Conservation (phyloP, 495 filamentous ascomycete species). For the Aspergillus egyptiacus region DNA sequence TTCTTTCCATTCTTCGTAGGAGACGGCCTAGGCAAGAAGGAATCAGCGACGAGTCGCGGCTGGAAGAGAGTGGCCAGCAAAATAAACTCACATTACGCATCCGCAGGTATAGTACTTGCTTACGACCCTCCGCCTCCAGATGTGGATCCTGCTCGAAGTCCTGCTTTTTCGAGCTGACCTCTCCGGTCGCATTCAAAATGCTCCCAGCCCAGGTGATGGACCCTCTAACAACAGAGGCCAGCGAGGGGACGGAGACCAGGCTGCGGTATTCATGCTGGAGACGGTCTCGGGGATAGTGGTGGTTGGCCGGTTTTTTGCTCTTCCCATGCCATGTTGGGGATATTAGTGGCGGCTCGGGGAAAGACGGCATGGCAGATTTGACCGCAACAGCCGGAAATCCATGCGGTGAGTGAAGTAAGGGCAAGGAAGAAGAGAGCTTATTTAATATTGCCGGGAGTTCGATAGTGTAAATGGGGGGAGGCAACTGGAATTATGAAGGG, state of each 20-base stretch:
- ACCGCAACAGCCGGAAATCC: slow-evolving; percentile 1
- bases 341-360: slow-evolving; percentile 32
- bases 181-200: slow-evolving; percentile 43
- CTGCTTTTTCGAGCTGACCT: slow-evolving; percentile 52
- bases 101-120: slow-evolving; percentile 55
- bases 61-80: not conserved
- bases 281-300: not conserved
- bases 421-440: not conserved
- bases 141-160: slow-evolving; percentile 32
- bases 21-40: slow-evolving; percentile 46
- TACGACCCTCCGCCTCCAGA: slow-evolving; percentile 50
- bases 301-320: slow-evolving; percentile 13
- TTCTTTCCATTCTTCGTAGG: slow-evolving; percentile 55
- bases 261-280: slow-evolving; percentile 14
- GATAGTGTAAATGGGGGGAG: too few species aligned
- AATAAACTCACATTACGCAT: slow-evolving; percentile 51
- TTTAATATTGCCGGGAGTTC: too few species aligned
- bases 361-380: slow-evolving; percentile 25
- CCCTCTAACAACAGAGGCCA: slow-evolving; percentile 33
- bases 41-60: not conserved
- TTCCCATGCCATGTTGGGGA: slow-evolving; percentile 25
- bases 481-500: too few species aligned
- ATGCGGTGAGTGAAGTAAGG: not conserved
- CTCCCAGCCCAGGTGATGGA: slow-evolving; percentile 43
- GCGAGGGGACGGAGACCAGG: slow-evolving; percentile 29